Evolutionary conservation across 2,329 filamentous ascomycete genomes (phyloP).

Genomic region (Xylariaceae sp.): DNA sequence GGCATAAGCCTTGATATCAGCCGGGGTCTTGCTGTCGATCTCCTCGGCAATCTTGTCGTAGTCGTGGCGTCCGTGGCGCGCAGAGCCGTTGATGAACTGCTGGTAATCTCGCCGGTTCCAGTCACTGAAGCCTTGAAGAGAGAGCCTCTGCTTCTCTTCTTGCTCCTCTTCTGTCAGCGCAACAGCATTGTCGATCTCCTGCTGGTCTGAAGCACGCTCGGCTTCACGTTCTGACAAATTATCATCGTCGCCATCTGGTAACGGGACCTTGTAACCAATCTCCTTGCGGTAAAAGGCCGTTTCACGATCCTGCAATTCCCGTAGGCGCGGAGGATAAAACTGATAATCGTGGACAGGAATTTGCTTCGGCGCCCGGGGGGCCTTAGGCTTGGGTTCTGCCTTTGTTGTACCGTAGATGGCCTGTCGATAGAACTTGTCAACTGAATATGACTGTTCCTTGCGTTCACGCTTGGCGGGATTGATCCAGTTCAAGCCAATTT

Average conservation of each 20-base stretch:
- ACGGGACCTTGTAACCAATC: constrained; percentile 87
- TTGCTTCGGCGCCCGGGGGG: constrained; percentile 92
- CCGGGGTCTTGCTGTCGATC: constrained; percentile 80
- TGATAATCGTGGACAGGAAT: constrained; percentile 92
- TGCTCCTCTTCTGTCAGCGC: constrained; percentile 85
- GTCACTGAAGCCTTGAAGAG: constrained; percentile 78
- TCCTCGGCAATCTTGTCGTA: constrained; percentile 82
- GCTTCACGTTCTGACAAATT: constrained; percentile 79
- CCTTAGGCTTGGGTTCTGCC: constrained; percentile 88
- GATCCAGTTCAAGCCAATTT: constrained; percentile 92
- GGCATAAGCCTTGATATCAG: constrained; percentile 85
- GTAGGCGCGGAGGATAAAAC: constrained; percentile 81
- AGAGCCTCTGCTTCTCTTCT: constrained; percentile 76
- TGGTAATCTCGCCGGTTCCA: constrained; percentile 99
- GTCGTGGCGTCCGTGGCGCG: constrained; percentile 82
- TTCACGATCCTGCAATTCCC: constrained; percentile 90
- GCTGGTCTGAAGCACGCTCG: constrained; percentile 79
- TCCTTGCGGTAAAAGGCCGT: constrained; percentile 95
- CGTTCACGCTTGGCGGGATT: constrained; percentile 97
- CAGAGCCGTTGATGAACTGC: constrained; percentile 93
- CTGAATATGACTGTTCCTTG: constrained; percentile 96
- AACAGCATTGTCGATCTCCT: constrained; percentile 87
- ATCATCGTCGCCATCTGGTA: constrained; percentile 86
- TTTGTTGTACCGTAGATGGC: constrained; percentile 69
- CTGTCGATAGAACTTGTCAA: constrained; percentile 97